Base-by-base conservation (phyloP, 257 asterid genomes). In the Solanum corneliomulleri region DNA sequence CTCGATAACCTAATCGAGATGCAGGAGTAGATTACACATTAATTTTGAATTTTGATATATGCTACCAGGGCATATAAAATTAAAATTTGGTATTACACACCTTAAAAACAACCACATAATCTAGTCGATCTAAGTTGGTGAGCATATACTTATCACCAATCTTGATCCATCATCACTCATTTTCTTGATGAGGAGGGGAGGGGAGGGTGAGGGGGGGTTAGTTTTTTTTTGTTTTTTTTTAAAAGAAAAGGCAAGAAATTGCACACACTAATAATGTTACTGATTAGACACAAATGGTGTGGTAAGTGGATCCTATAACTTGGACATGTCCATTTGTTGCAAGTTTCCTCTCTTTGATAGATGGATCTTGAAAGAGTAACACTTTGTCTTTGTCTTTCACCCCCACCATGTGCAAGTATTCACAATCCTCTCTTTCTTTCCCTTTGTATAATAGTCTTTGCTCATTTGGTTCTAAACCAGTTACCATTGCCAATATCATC, bases 371-470 rank as follows among this genome's bases (percentile, higher is more conserved):
- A 83, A 95, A 89, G 88, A 95, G 87, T 9, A 94, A 89, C 45
- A 95, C 95, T 90, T 95, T 95, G 91, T 95, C 98, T 60, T 90
- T 92, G 69, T 95, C 97, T 88, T 89, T 91, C 13, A 95, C 96
- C 37, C 98, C 98, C 23, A 94, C 94, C 98, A 95, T 95, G 92
- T 95, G 98, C 88, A 95, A 86, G 83, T 92, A 93, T 37, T 95
- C 98, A 37, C 86, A 27, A 31, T 94, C 97, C 12, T 94, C 98
- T 85, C 98, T 93, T 77, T 95, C 98, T 88, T 95, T 95, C 11
- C 98, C 98, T 91, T 89, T 95, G 91, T 89, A 95, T 89, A 95
- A 84, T 18, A 95, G 45, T 76, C 98, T 93, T 89, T 94, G 98
- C 87, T 93, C 98, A 31, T 88, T 68, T 21, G 96, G 90, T 39